A percentile compares a stretch with the other conserved stretches of the same genome.
These are phyloP conservation scores for Coleophoma eucalyptorum DNA, from an alignment of 2,329 filamentous ascomycete species.

Conservation along the genomic window DNA sequence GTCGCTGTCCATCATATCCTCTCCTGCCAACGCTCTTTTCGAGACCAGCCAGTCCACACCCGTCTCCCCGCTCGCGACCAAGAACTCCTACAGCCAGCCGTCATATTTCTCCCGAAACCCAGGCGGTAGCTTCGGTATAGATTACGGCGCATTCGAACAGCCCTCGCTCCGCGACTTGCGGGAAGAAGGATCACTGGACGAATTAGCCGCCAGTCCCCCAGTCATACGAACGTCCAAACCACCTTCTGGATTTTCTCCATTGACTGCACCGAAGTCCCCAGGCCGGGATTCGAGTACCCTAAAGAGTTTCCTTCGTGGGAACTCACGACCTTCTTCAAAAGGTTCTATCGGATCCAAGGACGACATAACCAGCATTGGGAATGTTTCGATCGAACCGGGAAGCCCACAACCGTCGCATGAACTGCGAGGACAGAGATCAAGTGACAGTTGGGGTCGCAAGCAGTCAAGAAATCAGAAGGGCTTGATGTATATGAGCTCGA, in stretches of 20 bases:
- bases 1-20: constrained; percentile 63
- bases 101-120: constrained; percentile 13
- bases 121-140: constrained; percentile 59
- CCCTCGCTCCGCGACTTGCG: constrained; percentile 44
- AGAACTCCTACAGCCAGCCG: constrained; percentile 13
- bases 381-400: constrained; percentile 58
- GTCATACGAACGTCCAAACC: constrained; percentile 79
- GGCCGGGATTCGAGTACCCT: constrained; percentile 41
- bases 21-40: constrained; percentile 66
- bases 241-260: constrained; percentile 68
- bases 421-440: constrained; percentile 47
- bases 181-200: constrained; percentile 49
- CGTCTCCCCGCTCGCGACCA: constrained; percentile 33
- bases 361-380: constrained; percentile 59
- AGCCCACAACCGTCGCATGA: constrained; percentile 39
- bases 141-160: constrained; percentile 64
- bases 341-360: constrained; percentile 52
- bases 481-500: constrained; percentile 71
- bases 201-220: constrained; percentile 61
- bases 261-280: constrained; percentile 57
- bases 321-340: constrained; percentile 54
- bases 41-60: constrained; percentile 41
- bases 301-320: constrained; percentile 54
- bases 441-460: constrained; percentile 61
- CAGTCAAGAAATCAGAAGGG: constrained; percentile 49